Base-by-base conservation (phyloP, 225 moss, liverwort and hornwort species). In the Straminergon stramineum region DNA sequence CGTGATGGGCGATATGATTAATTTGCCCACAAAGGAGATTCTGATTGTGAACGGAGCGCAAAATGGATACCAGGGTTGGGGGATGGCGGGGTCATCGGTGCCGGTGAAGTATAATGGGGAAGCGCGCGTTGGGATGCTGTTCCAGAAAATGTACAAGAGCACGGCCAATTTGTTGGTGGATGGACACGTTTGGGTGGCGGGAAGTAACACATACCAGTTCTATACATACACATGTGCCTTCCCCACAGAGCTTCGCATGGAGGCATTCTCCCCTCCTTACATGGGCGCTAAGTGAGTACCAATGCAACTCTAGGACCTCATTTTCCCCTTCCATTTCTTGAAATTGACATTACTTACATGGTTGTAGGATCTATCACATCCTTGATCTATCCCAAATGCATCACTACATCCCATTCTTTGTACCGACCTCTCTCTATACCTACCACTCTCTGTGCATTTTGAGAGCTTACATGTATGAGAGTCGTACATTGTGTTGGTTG, bases 11-110 rank as follows among this genome's bases (percentile, higher is more conserved):
- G 91, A 91, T 13, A 92, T 92, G 90, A 7, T 92, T 2, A 64
- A 90, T 58, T 4, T 88, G 75, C 85, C 88, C 10, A 75, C 70
- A 5, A 85, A 88, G 2, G 68, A 87, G 18, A 31, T 92, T 31
- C 8, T 87, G 26, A 82, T 90, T 26, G 85, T 90, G 35, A 88
- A 88, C 45, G 90, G 92, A 37, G 90, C 92, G 2, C 87, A 90
- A 82, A 90, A 90, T 13, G 96, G 97, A 9, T 89, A 87, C 11
- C 97, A 96, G 65, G 96, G 96, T 11, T 98, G 93, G 87, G 85
- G 20, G 61, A 90, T 51, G 19, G 93, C 68, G 11, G 65, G 80
- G 13, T 84, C 79, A 6, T 92, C 97, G 3, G 93, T 55, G 57
- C 97, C 97, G 9, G 94, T 96, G 28, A 91, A 82, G 48, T 92